Evolutionary conservation across 495 filamentous ascomycete species (phyloP).

Genomic region (Cryomyces minteri): DNA sequence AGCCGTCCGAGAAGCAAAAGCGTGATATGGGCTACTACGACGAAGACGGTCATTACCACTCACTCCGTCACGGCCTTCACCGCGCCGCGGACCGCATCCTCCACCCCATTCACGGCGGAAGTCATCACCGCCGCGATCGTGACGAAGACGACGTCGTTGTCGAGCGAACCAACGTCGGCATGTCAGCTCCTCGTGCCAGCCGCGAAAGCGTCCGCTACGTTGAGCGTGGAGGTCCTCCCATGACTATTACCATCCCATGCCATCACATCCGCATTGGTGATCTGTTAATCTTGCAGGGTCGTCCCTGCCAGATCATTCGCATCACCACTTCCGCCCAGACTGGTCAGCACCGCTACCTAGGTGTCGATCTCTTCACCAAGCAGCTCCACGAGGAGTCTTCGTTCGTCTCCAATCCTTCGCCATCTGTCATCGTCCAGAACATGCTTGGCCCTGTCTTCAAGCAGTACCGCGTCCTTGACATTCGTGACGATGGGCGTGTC

Average conservation of each 20-base stretch:
- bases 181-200: conserved; percentile 4
- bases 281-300: conserved; percentile 96
- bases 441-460: conserved; percentile 99
- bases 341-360: conserved; percentile 97
- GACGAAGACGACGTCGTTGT: conserved; percentile 19
- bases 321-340: conserved; percentile 97
- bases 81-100: conserved; percentile 64
- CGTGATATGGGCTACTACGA: conserved; percentile 91
- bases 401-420: conserved; percentile 91
- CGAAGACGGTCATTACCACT: conserved; percentile 92
- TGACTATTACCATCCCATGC: conserved; percentile 95
- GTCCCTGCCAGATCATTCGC: conserved; percentile 98
- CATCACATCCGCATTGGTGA: conserved; percentile 98
- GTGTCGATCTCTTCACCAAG: conserved; percentile 99
- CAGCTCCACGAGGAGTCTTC: conserved; percentile 97
- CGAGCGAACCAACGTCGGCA: conserved; percentile 14
- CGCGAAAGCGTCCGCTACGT: conserved; percentile 7
- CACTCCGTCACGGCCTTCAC: conserved; percentile 74
- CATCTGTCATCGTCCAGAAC: conserved; percentile 95
- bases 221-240: conserved; percentile 26
- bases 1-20: conserved; percentile 33
- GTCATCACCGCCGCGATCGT: conserved; percentile 30
- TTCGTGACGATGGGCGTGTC: conserved; percentile 69
- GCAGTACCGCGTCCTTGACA: conserved; percentile 98
- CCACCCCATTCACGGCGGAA: conserved; percentile 42